Conservation (phyloP, 345 rosid genomes). For the Dipteronia sinensis region DNA sequence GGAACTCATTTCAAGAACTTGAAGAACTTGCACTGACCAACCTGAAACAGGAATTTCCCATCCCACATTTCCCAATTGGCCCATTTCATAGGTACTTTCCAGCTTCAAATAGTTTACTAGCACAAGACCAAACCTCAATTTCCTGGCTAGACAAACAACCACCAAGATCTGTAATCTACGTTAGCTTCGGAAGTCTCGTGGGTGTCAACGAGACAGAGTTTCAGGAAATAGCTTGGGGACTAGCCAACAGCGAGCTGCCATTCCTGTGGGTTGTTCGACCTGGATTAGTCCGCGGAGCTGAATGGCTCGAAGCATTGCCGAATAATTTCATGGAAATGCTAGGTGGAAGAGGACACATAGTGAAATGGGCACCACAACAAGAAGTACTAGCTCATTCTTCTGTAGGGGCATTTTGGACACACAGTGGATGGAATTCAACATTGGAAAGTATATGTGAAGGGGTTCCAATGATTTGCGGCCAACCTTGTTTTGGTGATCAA, state of each 20-base stretch:
- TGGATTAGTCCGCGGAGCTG: constrained; percentile 29
- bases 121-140: constrained; percentile 35
- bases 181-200: constrained; percentile 65
- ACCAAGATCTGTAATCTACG: constrained; percentile 49
- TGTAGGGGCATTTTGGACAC: constrained; percentile 66
- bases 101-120: constrained; percentile 34
- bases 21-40: constrained; percentile 36
- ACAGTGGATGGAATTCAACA: constrained; percentile 74
- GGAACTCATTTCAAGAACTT: constrained; percentile 57
- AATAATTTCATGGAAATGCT: constrained; percentile 44
- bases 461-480: constrained; percentile 82
- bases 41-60: constrained; percentile 22
- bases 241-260: constrained; percentile 48
- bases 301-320: constrained; percentile 46
- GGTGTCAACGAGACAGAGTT: constrained; percentile 37
- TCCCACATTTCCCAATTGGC: constrained; percentile 48
- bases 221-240: constrained; percentile 56
- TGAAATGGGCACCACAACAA: constrained; percentile 73
- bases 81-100: constrained; percentile 48
- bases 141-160: constrained; percentile 61
- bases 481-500: constrained; percentile 68
- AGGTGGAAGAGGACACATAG: constrained; percentile 44
- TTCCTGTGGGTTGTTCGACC: constrained; percentile 78
- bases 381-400: constrained; percentile 58
- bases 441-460: constrained; percentile 64